A percentile compares a stretch with the other conserved stretches of the same genome.
phyloP scores from a whole-genome alignment of 2,329 filamentous ascomycete species.

The Colletotrichum liriopes region DNA sequence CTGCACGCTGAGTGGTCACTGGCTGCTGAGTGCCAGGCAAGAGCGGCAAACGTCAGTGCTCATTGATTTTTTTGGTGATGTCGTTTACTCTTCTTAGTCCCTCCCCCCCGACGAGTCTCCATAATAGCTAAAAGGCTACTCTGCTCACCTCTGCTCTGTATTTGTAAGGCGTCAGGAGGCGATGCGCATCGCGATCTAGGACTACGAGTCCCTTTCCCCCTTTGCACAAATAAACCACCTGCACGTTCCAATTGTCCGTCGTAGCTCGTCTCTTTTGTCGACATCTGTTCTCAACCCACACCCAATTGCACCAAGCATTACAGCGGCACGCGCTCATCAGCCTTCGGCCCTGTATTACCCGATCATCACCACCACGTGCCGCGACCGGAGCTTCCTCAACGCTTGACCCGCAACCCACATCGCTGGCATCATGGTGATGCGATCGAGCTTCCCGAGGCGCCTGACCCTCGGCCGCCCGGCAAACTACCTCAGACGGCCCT shows the following conservation, averaged over 20 bases:
- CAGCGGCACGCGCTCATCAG: conserved; percentile 11
- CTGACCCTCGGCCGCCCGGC: conserved; percentile 56
- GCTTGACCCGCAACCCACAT: conserved; percentile 8
- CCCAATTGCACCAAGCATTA: neutral
- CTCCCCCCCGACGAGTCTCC: conserved; percentile 24
- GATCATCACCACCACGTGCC: conserved; percentile 24
- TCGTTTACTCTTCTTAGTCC: conserved; percentile 31
- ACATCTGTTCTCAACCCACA: neutral
- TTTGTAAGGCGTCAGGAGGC: conserved; percentile 42
- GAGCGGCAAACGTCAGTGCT: conserved; percentile 41
- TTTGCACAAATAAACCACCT: conserved; percentile 14
- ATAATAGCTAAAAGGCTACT: conserved; percentile 36
- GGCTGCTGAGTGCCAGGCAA: neutral
- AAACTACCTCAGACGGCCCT: conserved; percentile 47
- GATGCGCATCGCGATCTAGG: conserved; percentile 36
- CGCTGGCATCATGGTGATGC: conserved; percentile 56
- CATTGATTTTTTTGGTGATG: conserved; percentile 39
- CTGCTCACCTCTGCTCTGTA: conserved; percentile 33
- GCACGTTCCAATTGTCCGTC: conserved; percentile 25
- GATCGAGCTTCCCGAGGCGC: conserved; percentile 58
- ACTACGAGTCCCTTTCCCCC: conserved; percentile 24
- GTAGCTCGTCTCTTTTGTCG: conserved; percentile 11
- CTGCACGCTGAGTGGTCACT: conserved; percentile 29
- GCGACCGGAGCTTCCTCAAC: conserved; percentile 22
- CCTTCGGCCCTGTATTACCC: conserved; percentile 20